Conservation (phyloP, 2,329 filamentous ascomycete genomes). For the Phyllosticta citriasiana region DNA sequence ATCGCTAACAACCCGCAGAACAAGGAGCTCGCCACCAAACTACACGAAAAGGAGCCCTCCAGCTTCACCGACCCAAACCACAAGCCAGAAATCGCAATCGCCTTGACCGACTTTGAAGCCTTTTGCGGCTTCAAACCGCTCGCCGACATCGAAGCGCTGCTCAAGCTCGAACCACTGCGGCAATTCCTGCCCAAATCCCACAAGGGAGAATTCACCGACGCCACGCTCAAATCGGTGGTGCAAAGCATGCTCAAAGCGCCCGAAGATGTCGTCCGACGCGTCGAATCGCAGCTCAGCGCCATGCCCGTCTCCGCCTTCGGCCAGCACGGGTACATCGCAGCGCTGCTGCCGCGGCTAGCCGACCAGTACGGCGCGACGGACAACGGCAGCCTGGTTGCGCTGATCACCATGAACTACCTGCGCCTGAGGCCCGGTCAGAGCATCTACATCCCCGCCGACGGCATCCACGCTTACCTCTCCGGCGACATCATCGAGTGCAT, state of each 20-base stretch:
- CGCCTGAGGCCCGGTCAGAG: slow-evolving; percentile 55
- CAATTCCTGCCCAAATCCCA: slow-evolving; percentile 39
- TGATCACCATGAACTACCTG: slow-evolving; percentile 67
- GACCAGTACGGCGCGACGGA: slow-evolving; percentile 55
- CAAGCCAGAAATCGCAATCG: slow-evolving; percentile 71
- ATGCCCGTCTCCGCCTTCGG: slow-evolving; percentile 56
- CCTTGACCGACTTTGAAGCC: slow-evolving; percentile 60
- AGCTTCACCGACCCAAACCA: slow-evolving; percentile 65
- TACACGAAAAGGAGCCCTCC: slow-evolving; percentile 54
- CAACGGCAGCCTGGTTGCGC: slow-evolving; percentile 57
- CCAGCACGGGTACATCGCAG: slow-evolving; percentile 65
- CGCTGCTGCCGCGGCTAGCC: slow-evolving; percentile 54
- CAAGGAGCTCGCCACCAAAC: slow-evolving; percentile 52
- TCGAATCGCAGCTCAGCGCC: slow-evolving; percentile 53
- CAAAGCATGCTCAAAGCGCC: slow-evolving; percentile 44
- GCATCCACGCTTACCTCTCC: slow-evolving; percentile 62
- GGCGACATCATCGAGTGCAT: slow-evolving; percentile 73
- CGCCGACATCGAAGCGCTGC: slow-evolving; percentile 53
- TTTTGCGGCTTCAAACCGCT: slow-evolving; percentile 68
- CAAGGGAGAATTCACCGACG: slow-evolving; percentile 46
- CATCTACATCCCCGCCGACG: slow-evolving; percentile 62
- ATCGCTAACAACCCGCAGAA: slow-evolving; percentile 30
- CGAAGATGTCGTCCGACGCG: slow-evolving; percentile 41
- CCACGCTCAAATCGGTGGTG: slow-evolving; percentile 48
- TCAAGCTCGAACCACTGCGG: slow-evolving; percentile 49